These are phyloP conservation scores for Insectozyma bohioensis DNA, from an alignment of 1,139 yeast genomes.

Conservation along the genomic window DNA sequence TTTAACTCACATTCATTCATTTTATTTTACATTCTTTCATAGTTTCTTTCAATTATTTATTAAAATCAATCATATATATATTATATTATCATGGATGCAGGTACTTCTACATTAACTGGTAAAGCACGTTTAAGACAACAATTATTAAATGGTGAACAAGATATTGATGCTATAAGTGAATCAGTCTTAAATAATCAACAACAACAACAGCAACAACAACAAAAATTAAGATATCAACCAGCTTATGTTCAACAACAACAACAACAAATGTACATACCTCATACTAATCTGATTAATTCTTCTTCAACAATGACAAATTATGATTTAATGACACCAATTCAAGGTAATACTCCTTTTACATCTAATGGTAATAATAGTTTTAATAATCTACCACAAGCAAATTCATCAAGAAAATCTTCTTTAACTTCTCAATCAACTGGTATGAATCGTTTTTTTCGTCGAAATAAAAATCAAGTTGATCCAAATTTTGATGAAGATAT, in stretches of 20 bases:
- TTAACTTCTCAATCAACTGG: constrained; percentile 43
- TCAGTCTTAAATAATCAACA: constrained; percentile 12
- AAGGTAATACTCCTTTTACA: constrained; percentile 8
- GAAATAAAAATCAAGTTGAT: constrained; percentile 31
- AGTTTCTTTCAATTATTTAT: too few species aligned
- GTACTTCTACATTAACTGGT: constrained; percentile 17
- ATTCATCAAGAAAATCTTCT: constrained; percentile 37
- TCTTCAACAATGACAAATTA: constrained; percentile 14
- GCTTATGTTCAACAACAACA: constrained; percentile 15
- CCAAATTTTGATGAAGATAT: constrained; percentile 50
- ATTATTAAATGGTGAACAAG: constrained; percentile 31
- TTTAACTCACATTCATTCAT: too few species aligned
- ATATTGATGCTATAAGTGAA: constrained; percentile 24
- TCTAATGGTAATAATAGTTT: constrained; percentile 4
- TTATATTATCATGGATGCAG: constrained; percentile 21
- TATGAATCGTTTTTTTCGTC: constrained; percentile 44
- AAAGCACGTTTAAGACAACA: constrained; percentile 35
- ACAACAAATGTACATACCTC: constrained; percentile 10
- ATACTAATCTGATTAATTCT: constrained; percentile 12
- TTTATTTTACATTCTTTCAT: too few species aligned
- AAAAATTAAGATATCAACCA: constrained; percentile 10
- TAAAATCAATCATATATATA: background rate
- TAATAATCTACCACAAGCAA: constrained; percentile 4
- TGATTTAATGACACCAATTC: constrained; percentile 19
- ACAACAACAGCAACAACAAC: constrained; percentile 14